Percentiles rank a stretch among this genome's conserved stretches.
phyloP scores from a whole-genome alignment of 1,284 basidiomycete species.

The Moesziomyces parantarcticus region DNA sequence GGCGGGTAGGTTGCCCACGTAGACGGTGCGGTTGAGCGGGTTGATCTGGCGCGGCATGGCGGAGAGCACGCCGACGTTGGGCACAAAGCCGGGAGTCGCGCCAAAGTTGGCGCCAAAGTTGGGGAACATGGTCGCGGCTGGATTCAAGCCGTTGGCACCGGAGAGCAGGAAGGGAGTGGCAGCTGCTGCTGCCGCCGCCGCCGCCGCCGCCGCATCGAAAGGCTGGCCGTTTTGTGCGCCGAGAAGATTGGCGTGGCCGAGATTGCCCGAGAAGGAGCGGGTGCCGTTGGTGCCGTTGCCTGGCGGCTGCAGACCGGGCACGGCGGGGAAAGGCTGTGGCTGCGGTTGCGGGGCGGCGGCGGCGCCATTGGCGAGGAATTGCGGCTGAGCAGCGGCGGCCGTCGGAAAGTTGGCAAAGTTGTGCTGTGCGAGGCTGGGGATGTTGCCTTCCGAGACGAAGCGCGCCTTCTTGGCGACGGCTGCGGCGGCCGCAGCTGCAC shows the following conservation, averaged over 20 bases:
- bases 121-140: slow-evolving; percentile 31
- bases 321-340: slow-evolving; percentile 25
- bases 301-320: slow-evolving; percentile 36
- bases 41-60: slow-evolving; percentile 39
- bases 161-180: slow-evolving; percentile 34
- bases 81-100: slow-evolving; percentile 30
- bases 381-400: slow-evolving; percentile 11
- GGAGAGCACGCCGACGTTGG: slow-evolving; percentile 29
- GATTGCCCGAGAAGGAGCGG: slow-evolving; percentile 50
- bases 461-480: slow-evolving; percentile 52
- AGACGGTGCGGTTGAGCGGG: slow-evolving; percentile 80
- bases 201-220: slow-evolving; percentile 12
- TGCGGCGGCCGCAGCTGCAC: slow-evolving; percentile 1
- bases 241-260: slow-evolving; percentile 33
- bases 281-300: slow-evolving; percentile 49
- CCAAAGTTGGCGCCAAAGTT: slow-evolving; percentile 38
- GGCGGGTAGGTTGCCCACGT: slow-evolving; percentile 95
- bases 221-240: slow-evolving; percentile 18
- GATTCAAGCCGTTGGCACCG: slow-evolving; percentile 22
- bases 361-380: slow-evolving; percentile 28
- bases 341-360: slow-evolving; percentile 18
- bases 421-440: slow-evolving; percentile 39
- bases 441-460: slow-evolving; percentile 58
- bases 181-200: not conserved
- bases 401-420: slow-evolving; percentile 28